Evolutionary conservation across 495 filamentous ascomycete genomes (phyloP), one percentile per base, ranked within the genome.

Genomic region (Aspergillus saccharolyticus): DNA sequence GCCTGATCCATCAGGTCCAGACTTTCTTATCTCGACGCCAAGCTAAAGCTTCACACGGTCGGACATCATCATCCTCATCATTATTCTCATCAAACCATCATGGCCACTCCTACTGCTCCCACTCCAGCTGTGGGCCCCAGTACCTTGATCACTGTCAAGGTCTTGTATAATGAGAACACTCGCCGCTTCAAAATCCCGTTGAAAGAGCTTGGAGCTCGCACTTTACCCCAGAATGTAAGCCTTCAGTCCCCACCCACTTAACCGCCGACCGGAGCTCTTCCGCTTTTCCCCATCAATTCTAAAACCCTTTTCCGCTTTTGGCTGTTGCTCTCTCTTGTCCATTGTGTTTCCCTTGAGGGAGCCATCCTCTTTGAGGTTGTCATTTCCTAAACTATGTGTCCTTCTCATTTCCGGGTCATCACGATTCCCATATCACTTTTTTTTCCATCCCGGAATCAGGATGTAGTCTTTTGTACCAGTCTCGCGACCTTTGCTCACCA

Each of bases 171-270:
- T 51, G 84, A 90, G 63, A 88, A 85, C 59, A 88, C 83, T 62
- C 84, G 89, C 51, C 87, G 92, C 66, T 91, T 96, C 76, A 97
- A 96, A 80, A 78, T 99, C 16, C 86, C 90, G 42, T 77, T 99
- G 68, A 83, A 81, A 61, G 94, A 99, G 63, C 81, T 97, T n/a
- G 85, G 83, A 55, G 79, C 87, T 39, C 81, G 78, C 59, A 80
- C 84, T 48, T 79, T 99, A 52, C 89, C 91, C 59, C 78, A 83
- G 65, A 96, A 93, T 89, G 94, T 97, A 80, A 65, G 89, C 50
- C 7, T 39, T 20, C 46, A 44, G 44, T 85, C 68, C 65, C 70
- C 67, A 70, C 65, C 70, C 67, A 70, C 69, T 63, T 56, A 19
- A 70, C 69, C 63, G 71, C 63, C 69, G 61, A 66, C 62, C 72